Evolutionary conservation across 2,329 filamentous ascomycete species (phyloP), one percentile per base, ranked within the genome.

Genomic region (Cryphonectria nitschkei): DNA sequence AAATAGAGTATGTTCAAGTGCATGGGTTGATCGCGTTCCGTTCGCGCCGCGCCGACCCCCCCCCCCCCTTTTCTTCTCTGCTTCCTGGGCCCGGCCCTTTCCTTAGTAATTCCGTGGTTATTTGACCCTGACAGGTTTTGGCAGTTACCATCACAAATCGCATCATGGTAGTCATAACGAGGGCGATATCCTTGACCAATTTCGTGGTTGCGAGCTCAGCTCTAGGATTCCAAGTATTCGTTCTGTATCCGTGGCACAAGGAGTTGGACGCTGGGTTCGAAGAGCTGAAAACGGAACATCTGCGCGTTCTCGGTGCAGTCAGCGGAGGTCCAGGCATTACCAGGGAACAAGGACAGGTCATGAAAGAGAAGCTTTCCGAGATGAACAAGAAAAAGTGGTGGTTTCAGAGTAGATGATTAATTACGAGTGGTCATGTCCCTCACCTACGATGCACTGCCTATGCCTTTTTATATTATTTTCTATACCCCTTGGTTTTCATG

Each of bases 211-310:
- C 89, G 68, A 85, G 85, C 41, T 90, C 89, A 4, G 90, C 90
- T 0, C 83, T 92, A 46, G 83, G 82, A 50, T 92, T 92, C 78
- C 90, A 92, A 79, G 88, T 92, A 65, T 89, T 88, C 75, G 90
- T 92, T 54, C 82, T 92, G 14, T 92, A 92, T 78, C 90, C 90
- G 1, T 92, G 90, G 90, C 90, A 92, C 79, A 85, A 90, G 75
- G 83, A 90, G 76, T 81, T 92, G 8, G 88, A 91, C 73, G 84
- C 86, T 29, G 86, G 88, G 72, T 91, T 92, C 75, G 82, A 87
- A 69, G 80, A 83, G 14, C 80, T 91, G 34, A 89, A 87, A 76
- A 83, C 83, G 70, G 89, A 91, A 74, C 88, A 91, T 74, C 74
- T 84, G 22, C 78, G 79, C 67, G 83, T 85, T 39, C 78, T 84